Evolutionary conservation across 2,329 filamentous ascomycete species (phyloP), one percentile per base, ranked within the genome.

Genomic region (Bipolaris gigantea): DNA sequence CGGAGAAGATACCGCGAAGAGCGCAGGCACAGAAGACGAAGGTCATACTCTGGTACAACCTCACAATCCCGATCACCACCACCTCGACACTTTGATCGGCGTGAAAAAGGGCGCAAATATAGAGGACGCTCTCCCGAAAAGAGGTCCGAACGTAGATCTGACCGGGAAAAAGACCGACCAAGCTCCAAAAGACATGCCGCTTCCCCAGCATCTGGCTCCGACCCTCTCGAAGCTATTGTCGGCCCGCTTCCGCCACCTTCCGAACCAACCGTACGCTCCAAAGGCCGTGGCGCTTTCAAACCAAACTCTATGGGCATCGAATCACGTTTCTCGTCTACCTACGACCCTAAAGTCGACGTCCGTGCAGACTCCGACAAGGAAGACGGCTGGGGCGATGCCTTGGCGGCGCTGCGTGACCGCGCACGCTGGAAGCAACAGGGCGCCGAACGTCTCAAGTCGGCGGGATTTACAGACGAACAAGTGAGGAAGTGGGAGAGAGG

Each of bases 341-440:
- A 87, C 63, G 79, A 87, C 56, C 85, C 85, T 1, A 70, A 76
- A 6, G 70, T 77, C n/a, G 84, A 89, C 63, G 73, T 88, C 3
- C 76, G 80, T 35, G 75, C 79, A 39, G 59, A 73, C 56, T 71
- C 78, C 2, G 77, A 79, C 1, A 77, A 75, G 2, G 81, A 80
- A 25, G 85, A 87, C 56, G 85, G 90, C 55, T 96, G 91, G 92
- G 89, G 90, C 40, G 84, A 90, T 63, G 86, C 89, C 0, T 79
- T 94, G 1, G 91, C 96, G 73, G 86, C 87, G 4, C 80, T 90
- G 51, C 83, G 88, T 35, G 91, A 96, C 70, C 85, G 90, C n/a
- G 84, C 90, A 61, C 87, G 86, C 61, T 92, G 89, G 85, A 86
- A 85, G 65, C 81, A 86, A 59, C 85, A 87, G 62, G 90, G 91